Percentiles rank a stretch among this genome's conserved stretches.
These are phyloP conservation scores for Spergularia azorica DNA, from an alignment of 179 eudicot genomes.

Conservation along the genomic window DNA sequence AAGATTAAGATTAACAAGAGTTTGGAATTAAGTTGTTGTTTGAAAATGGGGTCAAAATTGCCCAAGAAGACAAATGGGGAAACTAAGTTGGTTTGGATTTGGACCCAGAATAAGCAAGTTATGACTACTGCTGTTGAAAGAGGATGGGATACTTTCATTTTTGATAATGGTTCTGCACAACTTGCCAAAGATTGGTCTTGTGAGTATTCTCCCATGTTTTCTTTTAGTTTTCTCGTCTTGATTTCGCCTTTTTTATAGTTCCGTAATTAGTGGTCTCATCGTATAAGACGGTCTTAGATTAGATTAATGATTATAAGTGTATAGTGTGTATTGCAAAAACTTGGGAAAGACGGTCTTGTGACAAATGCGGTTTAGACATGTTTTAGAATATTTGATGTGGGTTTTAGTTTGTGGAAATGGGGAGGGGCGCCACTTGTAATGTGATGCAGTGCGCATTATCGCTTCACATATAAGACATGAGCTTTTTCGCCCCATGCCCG, in stretches of 20 bases:
- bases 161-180: constrained; percentile 38
- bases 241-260: not conserved
- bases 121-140: constrained; percentile 91
- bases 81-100: constrained; percentile 76
- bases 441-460: no score
- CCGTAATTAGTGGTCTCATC: no score
- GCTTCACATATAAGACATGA: no score
- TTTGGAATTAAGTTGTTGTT: constrained; percentile 27
- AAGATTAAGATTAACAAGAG: not conserved
- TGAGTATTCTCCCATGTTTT: constrained; percentile 26
- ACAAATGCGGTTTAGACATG: not conserved
- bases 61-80: constrained; percentile 18
- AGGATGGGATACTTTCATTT: constrained; percentile 86
- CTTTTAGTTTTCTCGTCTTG: not conserved
- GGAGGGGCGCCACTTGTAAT: no score
- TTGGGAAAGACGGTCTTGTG: not conserved
- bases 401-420: not conserved
- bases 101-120: constrained; percentile 85
- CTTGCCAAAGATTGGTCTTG: constrained; percentile 78
- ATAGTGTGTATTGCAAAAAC: no score
- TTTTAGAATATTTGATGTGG: not conserved
- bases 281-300: no score
- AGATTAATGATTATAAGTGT: not conserved
- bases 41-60: constrained; percentile 27
- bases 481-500: no score